Evolutionary conservation across 208 protist species (phyloP).

Genomic region (Wallacemonas sp.): DNA sequence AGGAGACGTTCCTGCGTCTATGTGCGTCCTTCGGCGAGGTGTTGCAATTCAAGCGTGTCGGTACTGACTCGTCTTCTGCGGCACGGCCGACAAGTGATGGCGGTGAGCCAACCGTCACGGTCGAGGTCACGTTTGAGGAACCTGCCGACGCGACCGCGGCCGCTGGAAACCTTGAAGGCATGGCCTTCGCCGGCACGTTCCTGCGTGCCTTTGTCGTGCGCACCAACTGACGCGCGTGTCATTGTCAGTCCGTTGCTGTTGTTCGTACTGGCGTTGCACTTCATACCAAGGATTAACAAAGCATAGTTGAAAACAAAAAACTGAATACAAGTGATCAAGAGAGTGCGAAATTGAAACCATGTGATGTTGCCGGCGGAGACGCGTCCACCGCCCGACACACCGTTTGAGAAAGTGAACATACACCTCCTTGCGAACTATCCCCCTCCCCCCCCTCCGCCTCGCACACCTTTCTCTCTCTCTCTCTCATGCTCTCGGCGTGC

Average conservation of each 20-base stretch:
- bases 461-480: no score
- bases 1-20: conserved; percentile 54
- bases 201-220: conserved; percentile 47
- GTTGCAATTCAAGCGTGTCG: conserved; percentile 28
- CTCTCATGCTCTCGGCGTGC: no score
- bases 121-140: conserved; percentile 62
- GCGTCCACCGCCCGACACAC: no score
- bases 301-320: not conserved
- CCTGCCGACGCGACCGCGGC: conserved; percentile 55
- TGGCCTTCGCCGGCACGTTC: conserved; percentile 62
- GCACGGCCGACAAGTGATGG: no score
- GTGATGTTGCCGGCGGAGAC: no score
- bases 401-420: no score
- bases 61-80: not conserved
- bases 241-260: no score
- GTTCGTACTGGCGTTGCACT: not conserved
- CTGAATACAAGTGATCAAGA: no score
- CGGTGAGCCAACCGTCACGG: not conserved
- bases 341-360: no score
- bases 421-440: no score
- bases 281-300: conserved; percentile 9
- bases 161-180: conserved; percentile 72
- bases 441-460: no score
- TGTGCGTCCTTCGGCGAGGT: conserved; percentile 82
- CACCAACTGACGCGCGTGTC: conserved; percentile 3